Percentiles rank a stretch among this genome's conserved stretches.
Conservation (phyloP, 352 stramenopile genomes). For the Phytophthora hibernalis region DNA sequence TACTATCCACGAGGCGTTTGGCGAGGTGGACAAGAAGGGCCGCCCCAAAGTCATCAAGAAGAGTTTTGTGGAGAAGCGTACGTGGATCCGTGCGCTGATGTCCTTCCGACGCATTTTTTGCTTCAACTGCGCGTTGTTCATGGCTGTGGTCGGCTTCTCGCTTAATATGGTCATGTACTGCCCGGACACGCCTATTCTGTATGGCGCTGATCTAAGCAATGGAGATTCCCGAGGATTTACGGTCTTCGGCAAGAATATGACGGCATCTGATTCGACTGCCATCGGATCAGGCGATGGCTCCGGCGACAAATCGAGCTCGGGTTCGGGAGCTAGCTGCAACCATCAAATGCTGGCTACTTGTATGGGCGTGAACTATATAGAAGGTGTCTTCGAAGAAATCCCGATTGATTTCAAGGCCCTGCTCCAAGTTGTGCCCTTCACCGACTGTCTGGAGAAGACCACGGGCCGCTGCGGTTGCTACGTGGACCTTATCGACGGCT, state of each 20-base stretch:
- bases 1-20: conserved; percentile 76
- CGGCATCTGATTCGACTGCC: conserved; percentile 45
- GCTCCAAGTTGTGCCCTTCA: conserved; percentile 69
- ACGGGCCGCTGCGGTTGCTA: conserved; percentile 77
- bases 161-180: conserved; percentile 85
- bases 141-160: conserved; percentile 66
- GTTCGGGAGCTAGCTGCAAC: conserved; percentile 53
- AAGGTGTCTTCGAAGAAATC: conserved; percentile 49
- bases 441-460: conserved; percentile 67
- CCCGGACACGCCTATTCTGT: conserved; percentile 80
- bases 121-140: conserved; percentile 81
- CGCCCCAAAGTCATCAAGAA: conserved; percentile 85
- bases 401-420: conserved; percentile 84
- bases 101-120: conserved; percentile 88
- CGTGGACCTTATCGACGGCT: conserved; percentile 66
- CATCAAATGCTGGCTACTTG: conserved; percentile 76
- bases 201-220: conserved; percentile 61
- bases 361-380: conserved; percentile 60
- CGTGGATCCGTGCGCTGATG: conserved; percentile 76
- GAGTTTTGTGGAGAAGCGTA: conserved; percentile 83
- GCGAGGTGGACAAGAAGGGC: conserved; percentile 82
- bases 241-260: conserved; percentile 70
- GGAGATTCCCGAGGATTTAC: conserved; percentile 54
- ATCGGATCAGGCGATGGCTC: conserved; percentile 40
- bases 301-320: conserved; percentile 32